Percentiles rank a stretch among this genome's conserved stretches.
phyloP scores from a whole-genome alignment of 345 rosid species.

The Streptanthus diversifolius region DNA sequence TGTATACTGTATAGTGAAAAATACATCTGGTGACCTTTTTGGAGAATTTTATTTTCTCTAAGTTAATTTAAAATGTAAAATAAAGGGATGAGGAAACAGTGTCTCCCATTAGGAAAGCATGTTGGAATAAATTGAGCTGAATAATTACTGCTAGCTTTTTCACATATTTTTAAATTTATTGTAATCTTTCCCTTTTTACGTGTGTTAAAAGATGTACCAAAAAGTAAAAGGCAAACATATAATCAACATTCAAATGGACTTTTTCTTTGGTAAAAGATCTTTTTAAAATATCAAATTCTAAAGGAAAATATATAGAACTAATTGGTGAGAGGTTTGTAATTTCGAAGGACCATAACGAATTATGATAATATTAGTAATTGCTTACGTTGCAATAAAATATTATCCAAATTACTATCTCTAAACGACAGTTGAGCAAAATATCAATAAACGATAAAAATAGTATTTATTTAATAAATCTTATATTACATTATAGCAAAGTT shows the following conservation, averaged over 20 bases:
- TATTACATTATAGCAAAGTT: not conserved
- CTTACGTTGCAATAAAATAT: not conserved
- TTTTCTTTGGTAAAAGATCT: slow-evolving; percentile 16
- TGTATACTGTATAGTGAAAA: not conserved
- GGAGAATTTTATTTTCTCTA: not conserved
- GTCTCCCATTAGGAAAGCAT: slow-evolving; percentile 39
- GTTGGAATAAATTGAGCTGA: slow-evolving; percentile 30
- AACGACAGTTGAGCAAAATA: not conserved
- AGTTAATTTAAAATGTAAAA: not conserved
- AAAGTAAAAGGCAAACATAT: slow-evolving; percentile 35
- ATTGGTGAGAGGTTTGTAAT: not conserved
- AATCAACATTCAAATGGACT: slow-evolving; percentile 25
- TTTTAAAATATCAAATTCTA: not conserved
- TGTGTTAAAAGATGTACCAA: slow-evolving; percentile 39
- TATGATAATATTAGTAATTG: not conserved
- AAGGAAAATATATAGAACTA: not conserved
- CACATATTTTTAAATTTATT: slow-evolving; percentile 12
- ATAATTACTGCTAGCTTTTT: slow-evolving; percentile 29
- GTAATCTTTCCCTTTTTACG: slow-evolving; percentile 34
- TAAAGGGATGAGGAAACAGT: slow-evolving; percentile 28
- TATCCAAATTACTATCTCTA: not conserved
- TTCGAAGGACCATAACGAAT: not conserved
- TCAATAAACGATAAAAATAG: not conserved
- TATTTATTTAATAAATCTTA: not conserved
- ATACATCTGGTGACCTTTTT: not conserved